These are phyloP conservation scores for Fusarium sarcochroum DNA, from an alignment of 2,329 filamentous ascomycete genomes.

Conservation along the genomic window DNA sequence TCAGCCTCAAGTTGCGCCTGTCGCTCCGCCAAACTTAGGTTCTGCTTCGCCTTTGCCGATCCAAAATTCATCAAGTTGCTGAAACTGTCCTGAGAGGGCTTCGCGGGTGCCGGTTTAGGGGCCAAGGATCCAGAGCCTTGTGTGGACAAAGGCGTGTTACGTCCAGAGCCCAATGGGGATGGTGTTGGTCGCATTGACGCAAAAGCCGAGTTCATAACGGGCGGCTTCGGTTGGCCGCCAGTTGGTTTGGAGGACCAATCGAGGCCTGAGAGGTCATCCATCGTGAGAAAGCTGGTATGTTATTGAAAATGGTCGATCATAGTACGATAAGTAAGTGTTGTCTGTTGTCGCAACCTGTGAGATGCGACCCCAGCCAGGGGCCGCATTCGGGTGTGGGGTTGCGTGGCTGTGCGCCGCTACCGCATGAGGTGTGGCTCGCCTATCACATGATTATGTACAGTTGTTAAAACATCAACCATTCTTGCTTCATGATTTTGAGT, in stretches of 20 bases:
- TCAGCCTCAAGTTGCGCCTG: constrained; percentile 76
- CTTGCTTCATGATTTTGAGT: neutral
- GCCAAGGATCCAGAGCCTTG: constrained; percentile 61
- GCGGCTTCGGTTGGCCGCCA: constrained; percentile 53
- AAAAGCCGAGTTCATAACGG: constrained; percentile 62
- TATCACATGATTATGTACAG: constrained; percentile 30
- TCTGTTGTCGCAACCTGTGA: constrained; percentile 41
- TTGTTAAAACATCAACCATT: neutral
- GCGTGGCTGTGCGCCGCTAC: constrained; percentile 39
- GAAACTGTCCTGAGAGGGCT: constrained; percentile 78
- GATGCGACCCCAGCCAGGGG: constrained; percentile 43
- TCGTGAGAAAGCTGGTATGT: constrained; percentile 52
- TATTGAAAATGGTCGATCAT: constrained; percentile 48
- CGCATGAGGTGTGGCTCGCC: constrained; percentile 36
- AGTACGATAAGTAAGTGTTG: constrained; percentile 35
- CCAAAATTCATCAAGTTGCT: constrained; percentile 78
- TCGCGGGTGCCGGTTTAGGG: constrained; percentile 62
- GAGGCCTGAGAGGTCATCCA: constrained; percentile 74
- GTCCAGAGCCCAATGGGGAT: constrained; percentile 68
- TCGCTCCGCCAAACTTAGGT: constrained; percentile 83
- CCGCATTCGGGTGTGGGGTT: constrained; percentile 45
- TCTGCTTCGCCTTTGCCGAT: constrained; percentile 72
- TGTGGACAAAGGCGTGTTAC: constrained; percentile 68
- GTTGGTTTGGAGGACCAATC: constrained; percentile 68
- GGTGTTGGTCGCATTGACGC: constrained; percentile 68